A percentile compares a stretch with the other conserved stretches of the same genome.
Conservation (phyloP, 768 basidiomycete species). For the Boletus sp. region DNA sequence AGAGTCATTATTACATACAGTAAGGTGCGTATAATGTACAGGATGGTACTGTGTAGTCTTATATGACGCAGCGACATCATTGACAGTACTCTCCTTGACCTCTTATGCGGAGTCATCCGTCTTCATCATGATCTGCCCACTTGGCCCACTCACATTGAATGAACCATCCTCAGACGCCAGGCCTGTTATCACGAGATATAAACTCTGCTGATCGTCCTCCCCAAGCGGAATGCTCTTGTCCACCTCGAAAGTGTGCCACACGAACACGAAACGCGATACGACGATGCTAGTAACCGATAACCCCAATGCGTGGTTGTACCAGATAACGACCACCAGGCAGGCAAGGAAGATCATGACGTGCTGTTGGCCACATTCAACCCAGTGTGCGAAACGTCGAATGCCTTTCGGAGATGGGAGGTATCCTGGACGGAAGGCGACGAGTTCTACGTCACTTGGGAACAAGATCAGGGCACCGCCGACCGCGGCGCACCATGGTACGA, state of each 20-base stretch:
- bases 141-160: not conserved
- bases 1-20: too few relatives aligned
- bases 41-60: too few relatives aligned
- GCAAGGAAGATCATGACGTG: conserved; percentile 36
- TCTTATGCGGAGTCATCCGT: not conserved
- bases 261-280: conserved; percentile 24
- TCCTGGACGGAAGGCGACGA: conserved; percentile 29
- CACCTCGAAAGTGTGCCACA: conserved; percentile 28
- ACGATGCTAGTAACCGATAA: conserved; percentile 18
- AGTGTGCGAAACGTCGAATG: conserved; percentile 38
- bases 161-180: conserved; percentile 5
- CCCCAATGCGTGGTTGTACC: conserved; percentile 19
- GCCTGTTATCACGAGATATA: conserved; percentile 32
- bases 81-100: too few relatives aligned
- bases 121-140: not conserved
- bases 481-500: conserved; percentile 36
- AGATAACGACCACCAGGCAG: conserved; percentile 13
- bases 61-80: too few relatives aligned
- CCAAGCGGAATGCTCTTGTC: conserved; percentile 30
- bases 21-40: too few relatives aligned
- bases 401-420: conserved; percentile 30
- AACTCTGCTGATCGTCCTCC: conserved; percentile 33
- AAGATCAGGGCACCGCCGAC: conserved; percentile 35
- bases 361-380: conserved; percentile 36
- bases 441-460: conserved; percentile 26